phyloP scores from a whole-genome alignment of 2,329 filamentous ascomycete genomes.

The Aureobasidium lini region DNA sequence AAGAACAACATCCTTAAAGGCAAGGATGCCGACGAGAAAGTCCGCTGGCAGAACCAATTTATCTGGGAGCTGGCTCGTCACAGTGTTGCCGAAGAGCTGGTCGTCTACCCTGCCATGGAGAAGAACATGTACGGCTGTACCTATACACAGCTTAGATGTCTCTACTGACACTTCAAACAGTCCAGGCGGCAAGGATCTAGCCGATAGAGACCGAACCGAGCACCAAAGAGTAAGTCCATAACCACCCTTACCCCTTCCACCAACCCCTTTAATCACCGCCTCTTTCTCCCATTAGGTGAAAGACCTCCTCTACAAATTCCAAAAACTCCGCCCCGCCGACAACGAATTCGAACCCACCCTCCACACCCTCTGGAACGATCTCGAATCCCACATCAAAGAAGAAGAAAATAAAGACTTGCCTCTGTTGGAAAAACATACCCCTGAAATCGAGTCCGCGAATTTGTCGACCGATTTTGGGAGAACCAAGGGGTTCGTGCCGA shows the following conservation, averaged over 20 bases:
- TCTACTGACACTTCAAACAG: background rate
- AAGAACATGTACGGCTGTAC: constrained; percentile 20
- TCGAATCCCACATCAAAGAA: constrained; percentile 16
- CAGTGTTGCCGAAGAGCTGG: constrained; percentile 43
- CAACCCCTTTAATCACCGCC: background rate
- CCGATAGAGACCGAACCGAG: constrained; percentile 27
- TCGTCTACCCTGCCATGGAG: constrained; percentile 30
- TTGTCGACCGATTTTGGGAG: constrained; percentile 8
- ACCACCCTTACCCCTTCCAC: background rate
- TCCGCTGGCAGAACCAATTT: constrained; percentile 44
- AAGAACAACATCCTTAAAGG: constrained; percentile 39
- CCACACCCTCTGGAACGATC: constrained; percentile 11
- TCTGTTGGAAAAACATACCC: constrained; percentile 13
- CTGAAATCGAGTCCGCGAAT: constrained; percentile 3
- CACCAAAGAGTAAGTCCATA: constrained; percentile 24
- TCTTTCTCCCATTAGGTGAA: constrained; percentile 14
- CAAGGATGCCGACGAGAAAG: constrained; percentile 34
- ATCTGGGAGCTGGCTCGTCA: constrained; percentile 48
- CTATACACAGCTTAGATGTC: too few species aligned
- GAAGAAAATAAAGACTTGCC: constrained; percentile 16
- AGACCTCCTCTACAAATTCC: constrained; percentile 16
- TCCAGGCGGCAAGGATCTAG: constrained; percentile 23
- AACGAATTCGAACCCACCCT: constrained; percentile 14
- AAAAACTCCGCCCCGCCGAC: constrained; percentile 3
- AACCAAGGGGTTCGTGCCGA: constrained; percentile 15